Evolutionary conservation across 176 grass and related monocot genomes (phyloP), one percentile per base, ranked within the genome.

Genomic region (Carex littledalei): DNA sequence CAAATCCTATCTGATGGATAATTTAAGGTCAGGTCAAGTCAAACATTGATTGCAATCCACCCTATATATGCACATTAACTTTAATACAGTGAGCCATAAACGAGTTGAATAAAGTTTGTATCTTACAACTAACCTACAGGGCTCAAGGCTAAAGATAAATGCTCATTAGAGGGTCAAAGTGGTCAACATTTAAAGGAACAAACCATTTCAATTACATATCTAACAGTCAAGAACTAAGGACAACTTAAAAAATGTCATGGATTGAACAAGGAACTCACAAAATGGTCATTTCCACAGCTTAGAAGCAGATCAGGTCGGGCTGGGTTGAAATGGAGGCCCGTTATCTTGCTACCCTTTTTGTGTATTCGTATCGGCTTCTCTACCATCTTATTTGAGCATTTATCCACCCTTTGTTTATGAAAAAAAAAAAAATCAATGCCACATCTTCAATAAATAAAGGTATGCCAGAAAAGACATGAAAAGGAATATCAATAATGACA

Each of bases 241-340:
- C 37, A 71, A 71, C 35, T 43, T 20, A 17, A 43, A 8, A 43
- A 61, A 80, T 59, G 18, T 6, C 79, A 34, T 29, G 50, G 0
- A 18, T 55, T 39, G 31, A 14, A 15, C 58, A 58, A 82, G 64
- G 29, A 85, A 93, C 95, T 98, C 83, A 98, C 95, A 85, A 84
- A 93, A 80, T 95, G 95, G 75, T 98, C 95, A 90, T 98, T 98
- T 86, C 95, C 93, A 54, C 95, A 92, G 86, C 95, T 98, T 82
- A 98, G 84, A 93, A 95, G 93, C 86, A 98, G 83, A 86, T 98
- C 93, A 63, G 95, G 93, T 77, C 63, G 91, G 66, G 85, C 85
- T 71, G 93, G 93, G 80, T 95, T 98, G 78, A 93, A 98, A 81
- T 98, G 93, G 70, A 95, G 89, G 68, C 91, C 86, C 67, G 92